Evolutionary conservation across 2,329 filamentous ascomycete genomes (phyloP).

Genomic region (Fusarium begoniae): DNA sequence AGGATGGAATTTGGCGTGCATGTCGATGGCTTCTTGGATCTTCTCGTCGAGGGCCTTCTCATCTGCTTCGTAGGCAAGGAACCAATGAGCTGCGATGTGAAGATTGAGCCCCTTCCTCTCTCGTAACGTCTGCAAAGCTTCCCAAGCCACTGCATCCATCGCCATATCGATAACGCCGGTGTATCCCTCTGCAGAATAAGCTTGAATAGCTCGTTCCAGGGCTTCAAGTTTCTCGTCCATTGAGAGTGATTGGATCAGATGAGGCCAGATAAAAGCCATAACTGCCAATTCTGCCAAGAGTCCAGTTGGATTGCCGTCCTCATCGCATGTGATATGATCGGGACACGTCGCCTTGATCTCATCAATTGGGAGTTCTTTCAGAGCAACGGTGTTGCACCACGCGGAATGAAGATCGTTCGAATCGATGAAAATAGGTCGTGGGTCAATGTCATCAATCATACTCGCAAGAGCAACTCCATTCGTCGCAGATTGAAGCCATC

Average conservation of each 20-base stretch:
- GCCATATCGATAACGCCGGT: slow-evolving; percentile 64
- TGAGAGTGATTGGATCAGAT: slow-evolving; percentile 52
- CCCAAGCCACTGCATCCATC: slow-evolving; percentile 61
- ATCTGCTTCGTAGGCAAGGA: slow-evolving; percentile 50
- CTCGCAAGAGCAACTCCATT: slow-evolving; percentile 49
- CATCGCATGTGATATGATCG: slow-evolving; percentile 56
- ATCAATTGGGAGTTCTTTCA: slow-evolving; percentile 55
- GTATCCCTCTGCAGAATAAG: slow-evolving; percentile 57
- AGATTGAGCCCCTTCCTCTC: slow-evolving; percentile 49
- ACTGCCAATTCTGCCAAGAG: slow-evolving; percentile 57
- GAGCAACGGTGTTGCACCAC: slow-evolving; percentile 60
- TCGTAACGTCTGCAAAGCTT: slow-evolving; percentile 50
- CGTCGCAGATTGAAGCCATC: slow-evolving; percentile 58
- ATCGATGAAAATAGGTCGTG: slow-evolving; percentile 61
- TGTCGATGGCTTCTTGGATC: slow-evolving; percentile 55
- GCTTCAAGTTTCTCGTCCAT: slow-evolving; percentile 53
- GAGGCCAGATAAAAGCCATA: slow-evolving; percentile 58
- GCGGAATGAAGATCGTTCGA: slow-evolving; percentile 60
- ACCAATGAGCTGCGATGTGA: slow-evolving; percentile 58
- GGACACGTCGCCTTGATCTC: slow-evolving; percentile 53
- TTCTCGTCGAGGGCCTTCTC: slow-evolving; percentile 49
- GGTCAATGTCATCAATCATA: slow-evolving; percentile 57
- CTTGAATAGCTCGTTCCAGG: slow-evolving; percentile 54
- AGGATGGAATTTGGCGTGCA: slow-evolving; percentile 45
- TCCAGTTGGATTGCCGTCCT: slow-evolving; percentile 54